Percentiles rank a stretch among this genome's conserved stretches.
phyloP scores from a whole-genome alignment of 257 asterid species.

The Nicotiana noctiflora region DNA sequence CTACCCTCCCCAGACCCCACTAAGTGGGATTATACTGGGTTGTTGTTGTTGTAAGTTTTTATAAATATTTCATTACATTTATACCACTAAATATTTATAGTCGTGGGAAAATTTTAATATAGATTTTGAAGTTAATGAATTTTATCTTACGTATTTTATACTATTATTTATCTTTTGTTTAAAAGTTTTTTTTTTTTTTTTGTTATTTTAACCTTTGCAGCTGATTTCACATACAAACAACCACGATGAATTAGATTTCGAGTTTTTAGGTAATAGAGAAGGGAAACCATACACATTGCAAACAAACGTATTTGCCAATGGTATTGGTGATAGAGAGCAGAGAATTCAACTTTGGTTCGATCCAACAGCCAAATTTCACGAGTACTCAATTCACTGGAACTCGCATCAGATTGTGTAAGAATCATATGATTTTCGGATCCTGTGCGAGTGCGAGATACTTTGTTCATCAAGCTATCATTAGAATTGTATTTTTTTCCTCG shows the following conservation, averaged over 20 bases:
- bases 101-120: not conserved
- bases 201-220: not conserved
- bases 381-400: conserved; percentile 12
- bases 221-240: not conserved
- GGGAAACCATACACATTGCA: conserved; percentile 9
- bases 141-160: not conserved
- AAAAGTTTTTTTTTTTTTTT: too few relatives aligned
- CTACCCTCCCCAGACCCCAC: too few relatives aligned
- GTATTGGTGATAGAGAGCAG: conserved; percentile 12
- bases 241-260: conserved; percentile 12
- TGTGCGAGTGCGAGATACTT: too few relatives aligned
- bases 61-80: not conserved
- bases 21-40: too few relatives aligned
- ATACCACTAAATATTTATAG: not conserved
- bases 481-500: too few relatives aligned
- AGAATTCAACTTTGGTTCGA: conserved; percentile 12
- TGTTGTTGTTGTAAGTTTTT: too few relatives aligned
- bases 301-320: conserved; percentile 13
- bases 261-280: conserved; percentile 11
- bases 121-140: not conserved
- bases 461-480: too few relatives aligned
- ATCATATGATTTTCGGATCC: too few relatives aligned
- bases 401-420: conserved; percentile 3
- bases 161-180: not conserved
- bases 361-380: not conserved